Percentiles rank a stretch among this genome's conserved stretches.
Evolutionary conservation across 2,329 filamentous ascomycete genomes (phyloP).

Genomic region (Cytospora leucostoma): DNA sequence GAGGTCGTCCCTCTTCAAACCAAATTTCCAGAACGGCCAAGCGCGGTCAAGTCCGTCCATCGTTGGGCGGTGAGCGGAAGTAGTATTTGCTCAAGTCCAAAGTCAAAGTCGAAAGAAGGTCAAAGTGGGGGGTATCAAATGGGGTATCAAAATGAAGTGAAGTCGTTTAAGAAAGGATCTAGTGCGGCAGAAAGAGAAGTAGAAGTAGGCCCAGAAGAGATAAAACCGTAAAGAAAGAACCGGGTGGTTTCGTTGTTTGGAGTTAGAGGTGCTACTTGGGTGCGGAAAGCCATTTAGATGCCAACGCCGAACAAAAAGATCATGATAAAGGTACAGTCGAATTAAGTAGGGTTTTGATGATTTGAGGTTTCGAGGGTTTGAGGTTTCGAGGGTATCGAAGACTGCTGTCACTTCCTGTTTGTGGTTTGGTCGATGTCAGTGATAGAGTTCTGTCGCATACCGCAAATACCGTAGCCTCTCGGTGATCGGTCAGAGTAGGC

Average conservation of each 20-base stretch:
- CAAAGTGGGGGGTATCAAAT: slow-evolving; percentile 23
- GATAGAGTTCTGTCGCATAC: slow-evolving; percentile 7
- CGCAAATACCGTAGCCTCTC: too few relatives aligned
- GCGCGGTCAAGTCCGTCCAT: slow-evolving; percentile 58
- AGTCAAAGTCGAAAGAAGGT: background rate
- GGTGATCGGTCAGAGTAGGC: slow-evolving; percentile 6
- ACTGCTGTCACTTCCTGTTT: slow-evolving; percentile 14
- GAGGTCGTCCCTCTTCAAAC: slow-evolving; percentile 61
- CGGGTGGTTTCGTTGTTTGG: slow-evolving; percentile 28
- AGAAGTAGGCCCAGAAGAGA: slow-evolving; percentile 28
- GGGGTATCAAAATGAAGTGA: slow-evolving; percentile 28
- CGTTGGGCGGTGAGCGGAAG: background rate
- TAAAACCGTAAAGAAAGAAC: slow-evolving; percentile 33
- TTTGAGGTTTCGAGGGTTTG: slow-evolving; percentile 1
- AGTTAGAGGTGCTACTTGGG: slow-evolving; percentile 31
- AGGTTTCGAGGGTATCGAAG: slow-evolving; percentile 3
- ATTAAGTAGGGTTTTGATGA: background rate
- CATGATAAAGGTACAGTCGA: slow-evolving; percentile 16
- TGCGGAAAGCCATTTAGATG: slow-evolving; percentile 39
- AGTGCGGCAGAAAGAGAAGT: slow-evolving; percentile 25
- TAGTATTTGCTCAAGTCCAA: slow-evolving; percentile 9
- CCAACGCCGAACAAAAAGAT: background rate
- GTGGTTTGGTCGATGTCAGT: slow-evolving; percentile 1
- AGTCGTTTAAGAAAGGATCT: slow-evolving; percentile 17
- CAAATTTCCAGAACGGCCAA: slow-evolving; percentile 66